These are phyloP conservation scores for Aspergillus sp. DNA, from an alignment of 2,329 filamentous ascomycete genomes.

Conservation along the genomic window DNA sequence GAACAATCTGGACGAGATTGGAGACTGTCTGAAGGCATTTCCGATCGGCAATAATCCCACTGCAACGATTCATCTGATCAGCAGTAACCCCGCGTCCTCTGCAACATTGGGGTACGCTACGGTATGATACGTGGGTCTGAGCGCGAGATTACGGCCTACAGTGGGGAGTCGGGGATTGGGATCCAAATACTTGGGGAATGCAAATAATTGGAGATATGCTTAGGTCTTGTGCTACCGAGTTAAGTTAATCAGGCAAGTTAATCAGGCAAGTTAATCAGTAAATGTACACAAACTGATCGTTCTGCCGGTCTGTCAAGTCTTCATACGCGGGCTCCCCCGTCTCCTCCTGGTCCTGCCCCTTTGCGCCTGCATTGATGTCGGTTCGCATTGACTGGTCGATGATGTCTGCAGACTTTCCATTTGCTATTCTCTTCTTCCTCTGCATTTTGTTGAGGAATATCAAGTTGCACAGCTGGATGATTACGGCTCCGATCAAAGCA, in stretches of 20 bases:
- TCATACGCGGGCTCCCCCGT: slow-evolving; percentile 52
- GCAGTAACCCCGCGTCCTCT: too few relatives aligned
- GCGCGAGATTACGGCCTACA: too few relatives aligned
- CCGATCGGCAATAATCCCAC: too few relatives aligned
- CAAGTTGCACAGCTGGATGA: slow-evolving; percentile 57
- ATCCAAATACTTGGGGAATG: too few relatives aligned
- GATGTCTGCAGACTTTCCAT: slow-evolving; percentile 61
- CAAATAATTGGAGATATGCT: too few relatives aligned
- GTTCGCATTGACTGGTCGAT: slow-evolving; percentile 61
- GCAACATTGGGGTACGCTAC: too few relatives aligned
- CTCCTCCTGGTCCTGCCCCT: slow-evolving; percentile 15
- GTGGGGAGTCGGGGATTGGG: too few relatives aligned
- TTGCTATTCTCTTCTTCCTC: slow-evolving; percentile 53
- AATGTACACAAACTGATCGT: slow-evolving; percentile 68
- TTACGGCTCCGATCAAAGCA: slow-evolving; percentile 53
- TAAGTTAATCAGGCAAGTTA: slow-evolving; percentile 21
- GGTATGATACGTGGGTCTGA: too few relatives aligned
- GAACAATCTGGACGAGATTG: too few relatives aligned
- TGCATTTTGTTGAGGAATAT: slow-evolving; percentile 56
- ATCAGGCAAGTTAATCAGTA: slow-evolving; percentile 43
- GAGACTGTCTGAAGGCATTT: too few relatives aligned
- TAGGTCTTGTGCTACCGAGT: too few relatives aligned
- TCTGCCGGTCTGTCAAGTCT: slow-evolving; percentile 66
- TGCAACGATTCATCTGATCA: too few relatives aligned
- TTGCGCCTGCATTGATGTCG: slow-evolving; percentile 14